phyloP scores from a whole-genome alignment of 441 rosid genomes.

The Raphanus hybrid region DNA sequence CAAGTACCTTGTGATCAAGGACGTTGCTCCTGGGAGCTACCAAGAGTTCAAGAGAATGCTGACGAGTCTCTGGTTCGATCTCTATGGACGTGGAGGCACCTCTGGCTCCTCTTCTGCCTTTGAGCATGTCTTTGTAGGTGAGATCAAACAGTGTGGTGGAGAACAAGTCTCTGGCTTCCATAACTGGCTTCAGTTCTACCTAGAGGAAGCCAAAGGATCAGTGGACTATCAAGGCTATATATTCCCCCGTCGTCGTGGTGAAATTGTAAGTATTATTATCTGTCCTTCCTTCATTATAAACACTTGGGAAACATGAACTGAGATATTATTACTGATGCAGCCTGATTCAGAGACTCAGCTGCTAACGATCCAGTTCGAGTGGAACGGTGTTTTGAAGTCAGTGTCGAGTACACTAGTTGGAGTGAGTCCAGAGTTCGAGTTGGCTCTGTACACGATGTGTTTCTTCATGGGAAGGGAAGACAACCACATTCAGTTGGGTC shows the following conservation, averaged over 20 bases:
- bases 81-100: slow-evolving; percentile 85
- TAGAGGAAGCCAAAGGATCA: background rate
- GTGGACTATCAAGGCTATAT: slow-evolving; percentile 34
- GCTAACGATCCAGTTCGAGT: slow-evolving; percentile 83
- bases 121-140: slow-evolving; percentile 98
- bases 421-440: slow-evolving; percentile 93
- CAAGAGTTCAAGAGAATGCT: slow-evolving; percentile 73
- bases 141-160: slow-evolving; percentile 73
- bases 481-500: slow-evolving; percentile 80
- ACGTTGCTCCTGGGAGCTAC: slow-evolving; percentile 61
- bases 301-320: background rate
- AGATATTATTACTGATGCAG: slow-evolving; percentile 43
- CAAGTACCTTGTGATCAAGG: slow-evolving; percentile 64
- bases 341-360: slow-evolving; percentile 87
- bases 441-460: slow-evolving; percentile 87
- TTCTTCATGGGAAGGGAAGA: slow-evolving; percentile 74
- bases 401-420: slow-evolving; percentile 87
- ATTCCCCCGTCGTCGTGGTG: slow-evolving; percentile 73
- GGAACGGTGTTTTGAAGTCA: slow-evolving; percentile 90
- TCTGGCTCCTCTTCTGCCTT: slow-evolving; percentile 89
- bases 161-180: slow-evolving; percentile 93
- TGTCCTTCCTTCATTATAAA: background rate
- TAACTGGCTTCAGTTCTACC: slow-evolving; percentile 83
- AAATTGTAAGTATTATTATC: background rate
- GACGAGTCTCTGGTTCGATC: slow-evolving; percentile 82